Percentiles rank a stretch among this genome's conserved stretches.
Evolutionary conservation across 257 asterid species (phyloP).

Genomic region (Solanum peruvianum): DNA sequence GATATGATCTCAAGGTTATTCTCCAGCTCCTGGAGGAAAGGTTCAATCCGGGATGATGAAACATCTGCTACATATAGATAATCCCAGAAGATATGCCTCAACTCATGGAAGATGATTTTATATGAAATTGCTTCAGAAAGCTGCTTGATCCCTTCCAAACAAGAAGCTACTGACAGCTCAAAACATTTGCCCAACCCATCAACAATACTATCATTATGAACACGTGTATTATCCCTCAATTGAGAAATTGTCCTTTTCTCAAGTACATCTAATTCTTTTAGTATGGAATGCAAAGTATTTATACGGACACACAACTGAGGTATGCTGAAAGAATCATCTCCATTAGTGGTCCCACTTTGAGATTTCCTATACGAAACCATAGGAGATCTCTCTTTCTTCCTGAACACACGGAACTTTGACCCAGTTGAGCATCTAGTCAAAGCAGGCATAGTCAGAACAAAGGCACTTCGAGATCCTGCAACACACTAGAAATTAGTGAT

Average conservation of each 20-base stretch:
- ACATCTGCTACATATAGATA: conserved; percentile 53
- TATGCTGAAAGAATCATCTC: conserved; percentile 31
- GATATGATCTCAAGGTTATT: conserved; percentile 58
- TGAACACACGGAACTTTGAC: conserved; percentile 54
- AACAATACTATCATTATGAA: conserved; percentile 22
- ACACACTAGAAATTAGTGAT: background rate
- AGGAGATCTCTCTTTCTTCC: conserved; percentile 52
- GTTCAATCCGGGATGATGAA: conserved; percentile 77
- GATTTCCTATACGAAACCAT: conserved; percentile 34
- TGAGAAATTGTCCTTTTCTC: conserved; percentile 47
- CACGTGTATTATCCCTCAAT: conserved; percentile 39
- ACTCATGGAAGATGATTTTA: conserved; percentile 59
- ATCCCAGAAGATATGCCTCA: conserved; percentile 46
- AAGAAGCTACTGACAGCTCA: conserved; percentile 49
- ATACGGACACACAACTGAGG: conserved; percentile 63
- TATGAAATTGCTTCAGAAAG: conserved; percentile 71
- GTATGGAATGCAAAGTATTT: conserved; percentile 58
- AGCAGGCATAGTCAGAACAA: conserved; percentile 47
- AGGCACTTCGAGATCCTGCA: conserved; percentile 62
- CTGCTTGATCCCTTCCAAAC: conserved; percentile 68
- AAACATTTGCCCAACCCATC: conserved; percentile 31
- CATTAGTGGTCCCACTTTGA: conserved; percentile 18
- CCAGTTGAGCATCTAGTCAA: conserved; percentile 62
- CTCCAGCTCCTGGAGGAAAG: conserved; percentile 80
- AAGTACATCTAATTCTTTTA: conserved; percentile 61